These are phyloP conservation scores for Albifimbria verrucaria DNA, from an alignment of 2,329 filamentous ascomycete species.

Conservation along the genomic window DNA sequence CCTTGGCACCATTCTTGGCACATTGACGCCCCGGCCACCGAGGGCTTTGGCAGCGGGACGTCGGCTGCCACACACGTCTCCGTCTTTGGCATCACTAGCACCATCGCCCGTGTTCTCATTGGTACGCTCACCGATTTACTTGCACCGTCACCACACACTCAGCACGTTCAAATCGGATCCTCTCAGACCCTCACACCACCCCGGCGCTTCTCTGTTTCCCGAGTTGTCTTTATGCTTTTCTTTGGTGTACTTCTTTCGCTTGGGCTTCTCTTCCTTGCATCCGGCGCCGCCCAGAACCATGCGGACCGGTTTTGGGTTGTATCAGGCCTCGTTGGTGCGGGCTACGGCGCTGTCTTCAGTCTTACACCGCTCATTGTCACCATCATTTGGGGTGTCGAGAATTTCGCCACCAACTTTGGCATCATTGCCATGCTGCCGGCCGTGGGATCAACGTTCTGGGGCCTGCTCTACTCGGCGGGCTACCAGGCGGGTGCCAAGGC, in stretches of 20 bases:
- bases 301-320: conserved; percentile 81
- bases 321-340: conserved; percentile 79
- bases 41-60: conserved; percentile 41
- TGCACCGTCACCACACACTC: conserved; percentile 63
- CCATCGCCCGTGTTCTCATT: conserved; percentile 82
- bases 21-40: conserved; percentile 63
- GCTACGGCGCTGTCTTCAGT: conserved; percentile 89
- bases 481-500: conserved; percentile 66
- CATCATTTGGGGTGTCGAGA: conserved; percentile 98
- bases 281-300: conserved; percentile 70
- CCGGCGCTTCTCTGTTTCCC: conserved; percentile 62
- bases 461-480: conserved; percentile 77
- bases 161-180: conserved; percentile 46
- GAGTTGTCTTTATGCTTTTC: conserved; percentile 73
- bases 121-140: conserved; percentile 86
- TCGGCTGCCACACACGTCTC: conserved; percentile 86
- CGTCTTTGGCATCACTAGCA: conserved; percentile 86
- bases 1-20: conserved; percentile 87
- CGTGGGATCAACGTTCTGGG: conserved; percentile 84
- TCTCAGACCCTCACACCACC: conserved; percentile 21
- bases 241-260: conserved; percentile 71
- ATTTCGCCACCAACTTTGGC: conserved; percentile 97
- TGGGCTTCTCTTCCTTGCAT: conserved; percentile 75
- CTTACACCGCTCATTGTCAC: conserved; percentile 88
- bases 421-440: conserved; percentile 92